A percentile compares a stretch with the other conserved stretches of the same genome.
Conservation (phyloP, 2,329 filamentous ascomycete genomes). For the Aspergillus piperis region DNA sequence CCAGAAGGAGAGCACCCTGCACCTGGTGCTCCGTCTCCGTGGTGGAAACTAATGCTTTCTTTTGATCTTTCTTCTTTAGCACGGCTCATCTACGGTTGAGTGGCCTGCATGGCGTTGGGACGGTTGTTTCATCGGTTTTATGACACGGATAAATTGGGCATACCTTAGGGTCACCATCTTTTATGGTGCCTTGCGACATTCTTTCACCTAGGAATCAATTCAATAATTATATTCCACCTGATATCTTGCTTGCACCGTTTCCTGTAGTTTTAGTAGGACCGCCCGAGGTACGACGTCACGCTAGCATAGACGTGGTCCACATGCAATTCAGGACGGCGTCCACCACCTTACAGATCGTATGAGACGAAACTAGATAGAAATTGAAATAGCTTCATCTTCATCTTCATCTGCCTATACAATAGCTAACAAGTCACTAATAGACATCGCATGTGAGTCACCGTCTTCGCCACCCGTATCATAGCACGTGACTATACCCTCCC, state of each 20-base stretch:
- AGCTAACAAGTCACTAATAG: background rate
- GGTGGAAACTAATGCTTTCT: conserved; percentile 44
- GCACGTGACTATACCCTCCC: conserved; percentile 12
- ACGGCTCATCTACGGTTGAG: conserved; percentile 31
- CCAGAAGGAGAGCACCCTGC: conserved; percentile 64
- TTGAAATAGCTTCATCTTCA: no score
- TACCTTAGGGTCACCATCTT: conserved; percentile 25
- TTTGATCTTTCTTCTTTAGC: conserved; percentile 20
- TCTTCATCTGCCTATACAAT: no score
- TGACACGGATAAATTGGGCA: conserved; percentile 24
- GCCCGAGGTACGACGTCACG: background rate
- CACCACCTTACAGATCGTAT: background rate
- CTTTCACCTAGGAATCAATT: conserved; percentile 17
- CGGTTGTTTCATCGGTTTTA: conserved; percentile 27
- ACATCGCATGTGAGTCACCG: background rate
- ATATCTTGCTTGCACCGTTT: no score
- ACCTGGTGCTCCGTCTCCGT: conserved; percentile 55
- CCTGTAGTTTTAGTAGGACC: background rate
- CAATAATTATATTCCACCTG: background rate
- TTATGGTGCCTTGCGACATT: conserved; percentile 23
- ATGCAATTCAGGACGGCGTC: background rate
- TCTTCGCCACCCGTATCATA: background rate
- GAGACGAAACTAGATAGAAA: no score
- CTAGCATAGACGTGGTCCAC: background rate
- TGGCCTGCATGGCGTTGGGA: conserved; percentile 43